These are phyloP conservation scores for Pterula multifida DNA, from an alignment of 1,284 basidiomycete species.

Conservation along the genomic window DNA sequence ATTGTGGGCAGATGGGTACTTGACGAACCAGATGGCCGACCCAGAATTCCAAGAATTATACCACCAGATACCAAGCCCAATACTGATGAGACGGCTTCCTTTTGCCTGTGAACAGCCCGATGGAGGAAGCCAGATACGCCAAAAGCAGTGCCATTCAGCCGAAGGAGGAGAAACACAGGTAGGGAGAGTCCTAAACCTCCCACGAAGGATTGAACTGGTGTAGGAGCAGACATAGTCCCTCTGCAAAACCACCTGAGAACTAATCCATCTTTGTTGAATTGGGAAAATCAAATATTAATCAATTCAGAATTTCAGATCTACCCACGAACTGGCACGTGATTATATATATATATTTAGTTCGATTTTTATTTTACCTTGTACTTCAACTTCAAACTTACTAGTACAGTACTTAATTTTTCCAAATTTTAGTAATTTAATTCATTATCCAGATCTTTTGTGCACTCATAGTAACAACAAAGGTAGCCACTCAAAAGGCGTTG, in stretches of 20 bases:
- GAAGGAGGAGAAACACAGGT: slow-evolving; percentile 39
- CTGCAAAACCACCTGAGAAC: not conserved
- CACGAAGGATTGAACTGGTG: slow-evolving; percentile 47
- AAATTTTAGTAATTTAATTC: too few species aligned
- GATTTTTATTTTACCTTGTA: too few species aligned
- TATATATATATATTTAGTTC: too few species aligned
- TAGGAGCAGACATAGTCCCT: slow-evolving; percentile 20
- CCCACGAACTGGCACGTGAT: too few species aligned
- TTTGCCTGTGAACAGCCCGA: slow-evolving; percentile 33
- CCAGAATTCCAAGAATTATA: slow-evolving; percentile 23
- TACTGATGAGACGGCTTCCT: slow-evolving; percentile 26
- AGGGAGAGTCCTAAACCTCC: slow-evolving; percentile 48
- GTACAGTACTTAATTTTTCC: too few species aligned
- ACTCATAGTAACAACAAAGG: too few species aligned
- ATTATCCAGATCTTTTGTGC: too few species aligned
- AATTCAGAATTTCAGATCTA: too few species aligned
- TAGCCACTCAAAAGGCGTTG: too few species aligned
- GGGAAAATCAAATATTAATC: too few species aligned
- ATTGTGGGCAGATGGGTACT: slow-evolving; percentile 18
- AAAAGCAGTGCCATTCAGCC: slow-evolving; percentile 46
- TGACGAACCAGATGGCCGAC: slow-evolving; percentile 18
- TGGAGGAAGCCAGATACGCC: slow-evolving; percentile 57
- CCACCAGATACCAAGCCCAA: slow-evolving; percentile 35
- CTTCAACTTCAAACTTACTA: too few species aligned
- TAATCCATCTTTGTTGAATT: too few species aligned